Base-by-base conservation (phyloP, 495 filamentous ascomycete species). In the Podospora sp. region DNA sequence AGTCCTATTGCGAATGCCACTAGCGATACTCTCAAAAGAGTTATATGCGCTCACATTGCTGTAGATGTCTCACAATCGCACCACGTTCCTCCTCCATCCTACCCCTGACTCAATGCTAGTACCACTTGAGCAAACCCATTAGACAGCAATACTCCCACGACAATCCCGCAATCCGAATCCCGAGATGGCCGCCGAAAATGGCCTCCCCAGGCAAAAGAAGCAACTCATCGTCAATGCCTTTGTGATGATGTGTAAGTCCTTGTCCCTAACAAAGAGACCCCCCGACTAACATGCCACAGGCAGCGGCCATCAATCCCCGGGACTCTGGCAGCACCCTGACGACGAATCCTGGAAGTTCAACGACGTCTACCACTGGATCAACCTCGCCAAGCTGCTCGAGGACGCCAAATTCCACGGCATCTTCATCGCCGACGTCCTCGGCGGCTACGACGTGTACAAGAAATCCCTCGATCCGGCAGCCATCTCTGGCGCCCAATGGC, bases 381-480 rank as follows among this genome's bases (percentile, higher is more conserved):
- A 84, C 56, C 68, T 88, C 4, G 86, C 86, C 1, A 82, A 85
- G 69, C 73, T 86, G 29, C 79, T 88, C 6, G 87, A 88, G 66
- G 76, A 79, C 52, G 86, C 84, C 40, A 84, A 84, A 46, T 85
- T 89, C 73, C 86, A 89, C 69, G 86, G 84, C 60, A 62, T 62
- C 21, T 62, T 62, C 33, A 62, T 62, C 21, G 60, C 60, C 21
- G 83, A 71, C 64, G 60, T 71, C 26, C 55, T 69, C 50, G 67
- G 76, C 14, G 88, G 87, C 1, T 90, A 91, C 70, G 89, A 91
- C 72, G 86, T 90, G 6, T 91, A 90, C 71, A 85, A 83, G 40
- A 72, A 81, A 16, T 87, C 86, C 6, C 78, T 90, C 0, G 83
- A 83, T 12, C 84, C 88, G 0, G 85, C 86, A 8, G 81, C 89